Percentiles rank a stretch among this genome's conserved stretches.
phyloP scores from a whole-genome alignment of 306 rosid genomes.

The Erythrophleum fordii region DNA sequence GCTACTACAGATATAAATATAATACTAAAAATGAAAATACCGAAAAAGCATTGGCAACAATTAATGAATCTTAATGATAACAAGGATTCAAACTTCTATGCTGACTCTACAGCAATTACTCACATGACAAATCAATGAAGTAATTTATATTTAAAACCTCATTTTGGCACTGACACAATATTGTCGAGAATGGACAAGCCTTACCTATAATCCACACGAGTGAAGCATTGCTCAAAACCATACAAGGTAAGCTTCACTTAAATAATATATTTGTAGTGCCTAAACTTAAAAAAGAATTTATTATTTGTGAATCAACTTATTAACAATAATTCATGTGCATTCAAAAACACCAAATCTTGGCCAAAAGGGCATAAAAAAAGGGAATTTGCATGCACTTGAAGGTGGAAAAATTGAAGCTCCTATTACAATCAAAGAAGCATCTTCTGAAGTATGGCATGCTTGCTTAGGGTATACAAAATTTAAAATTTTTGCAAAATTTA shows the following conservation, averaged over 20 bases:
- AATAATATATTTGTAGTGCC: conserved; percentile 31
- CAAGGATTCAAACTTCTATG: neutral
- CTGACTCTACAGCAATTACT: neutral
- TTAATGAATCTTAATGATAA: neutral
- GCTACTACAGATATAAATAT: neutral
- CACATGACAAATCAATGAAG: neutral
- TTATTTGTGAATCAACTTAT: conserved; percentile 19
- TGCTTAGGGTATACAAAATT: neutral
- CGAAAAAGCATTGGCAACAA: neutral
- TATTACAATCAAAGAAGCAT: neutral
- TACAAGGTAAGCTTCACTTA: neutral
- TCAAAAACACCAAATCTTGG: too few species aligned
- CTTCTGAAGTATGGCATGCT: neutral
- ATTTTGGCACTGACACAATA: neutral
- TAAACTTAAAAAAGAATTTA: conserved; percentile 16
- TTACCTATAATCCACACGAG: neutral
- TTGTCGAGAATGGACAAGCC: conserved; percentile 1
- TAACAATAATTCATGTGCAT: conserved; percentile 30
- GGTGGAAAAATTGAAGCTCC: neutral
- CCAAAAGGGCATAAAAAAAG: neutral
- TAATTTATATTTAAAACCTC: neutral
- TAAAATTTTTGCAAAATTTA: conserved; percentile 2
- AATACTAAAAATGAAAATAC: neutral
- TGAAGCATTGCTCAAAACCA: conserved; percentile 9
- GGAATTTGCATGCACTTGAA: neutral